Base-by-base conservation (phyloP, 805 yeast genomes). In the Ogataea neopini region DNA sequence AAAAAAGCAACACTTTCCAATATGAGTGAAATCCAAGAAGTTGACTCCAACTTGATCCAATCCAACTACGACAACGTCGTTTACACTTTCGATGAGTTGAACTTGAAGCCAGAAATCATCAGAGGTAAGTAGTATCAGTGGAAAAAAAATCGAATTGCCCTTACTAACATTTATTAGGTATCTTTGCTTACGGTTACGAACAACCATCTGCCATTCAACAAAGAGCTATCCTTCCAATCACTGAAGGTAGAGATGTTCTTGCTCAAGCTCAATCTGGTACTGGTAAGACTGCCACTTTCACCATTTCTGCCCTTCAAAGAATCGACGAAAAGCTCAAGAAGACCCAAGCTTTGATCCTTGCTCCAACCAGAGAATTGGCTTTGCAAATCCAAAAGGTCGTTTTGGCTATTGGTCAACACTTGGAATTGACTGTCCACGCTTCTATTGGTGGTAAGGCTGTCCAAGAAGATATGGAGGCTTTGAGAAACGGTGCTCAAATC, bases 181-280 rank as follows among this genome's bases (percentile, higher is more conserved):
- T 89, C 59, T 89, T 79, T 69, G 88, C 86, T 60, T 87, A 86
- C 75, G 97, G 98, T 70, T 94, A 89, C 70, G 98, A 92, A 74
- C 81, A 82, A 45, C 99, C 99, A 57, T 90, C 97, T 46, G 94
- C 98, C 48, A 94, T 94, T 74, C 99, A 94, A 76, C 91, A 90
- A 66, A 83, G 99, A 71, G 99, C 98, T 54, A 94, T 94, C 60
- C 75, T 86, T 72, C 99, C 96, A 69, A 91, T 94, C 70, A 86
- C 90, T 61, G 84, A 83, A 64, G 97, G 97, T 48, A 84, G 90
- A 70, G 99, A 94, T 71, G 95, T 91, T 45, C 82, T 94, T 54
- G 99, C 99, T 51, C 99, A 94, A 75, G 98, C 99, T 50, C 99
- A 94, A 74, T 89, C 97, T 30, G 99, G 99, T 72, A 94, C 99